phyloP scores from a whole-genome alignment of 176 grass and related monocot genomes.

The Oryza rufipogon region DNA sequence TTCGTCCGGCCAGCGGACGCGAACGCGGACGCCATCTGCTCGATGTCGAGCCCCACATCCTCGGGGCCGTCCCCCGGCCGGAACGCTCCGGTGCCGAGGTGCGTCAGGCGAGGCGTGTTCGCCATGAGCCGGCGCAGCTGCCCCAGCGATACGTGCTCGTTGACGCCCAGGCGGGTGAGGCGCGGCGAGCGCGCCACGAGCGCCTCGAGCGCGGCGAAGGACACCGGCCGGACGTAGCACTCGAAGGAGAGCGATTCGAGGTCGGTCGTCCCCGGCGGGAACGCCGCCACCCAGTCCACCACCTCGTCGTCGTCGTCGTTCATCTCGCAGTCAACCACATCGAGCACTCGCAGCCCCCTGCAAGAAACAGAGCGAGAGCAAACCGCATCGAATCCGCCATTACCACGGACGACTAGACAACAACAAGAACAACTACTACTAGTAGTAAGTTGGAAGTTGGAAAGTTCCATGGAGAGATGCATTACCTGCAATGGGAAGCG shows the following conservation, averaged over 20 bases:
- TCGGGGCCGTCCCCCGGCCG: constrained; percentile 45
- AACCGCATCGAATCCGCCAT: not conserved
- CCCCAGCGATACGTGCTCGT: constrained; percentile 64
- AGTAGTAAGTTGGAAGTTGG: not conserved
- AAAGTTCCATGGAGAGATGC: constrained; percentile 20
- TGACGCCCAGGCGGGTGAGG: constrained; percentile 71
- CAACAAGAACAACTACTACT: too few species aligned
- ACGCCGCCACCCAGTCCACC: constrained; percentile 77
- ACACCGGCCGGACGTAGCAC: constrained; percentile 52
- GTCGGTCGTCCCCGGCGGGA: constrained; percentile 52
- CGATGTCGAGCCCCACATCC: constrained; percentile 47
- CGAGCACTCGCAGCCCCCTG: constrained; percentile 69
- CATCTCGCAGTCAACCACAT: constrained; percentile 76
- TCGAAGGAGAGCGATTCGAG: constrained; percentile 82
- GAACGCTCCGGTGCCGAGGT: constrained; percentile 85
- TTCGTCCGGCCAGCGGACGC: constrained; percentile 24
- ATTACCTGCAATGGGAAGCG: constrained; percentile 85
- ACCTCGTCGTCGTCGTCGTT: constrained; percentile 50
- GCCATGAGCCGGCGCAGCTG: constrained; percentile 80
- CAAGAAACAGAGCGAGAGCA: not conserved
- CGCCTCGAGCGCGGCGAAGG: constrained; percentile 59
- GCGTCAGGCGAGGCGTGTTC: constrained; percentile 61
- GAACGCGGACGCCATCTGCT: constrained; percentile 51
- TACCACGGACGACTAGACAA: not conserved
- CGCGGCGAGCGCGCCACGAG: constrained; percentile 74